These are phyloP conservation scores for Pseudopediastrum boryanum DNA, from an alignment of 139 green algal genomes.

Conservation along the genomic window DNA sequence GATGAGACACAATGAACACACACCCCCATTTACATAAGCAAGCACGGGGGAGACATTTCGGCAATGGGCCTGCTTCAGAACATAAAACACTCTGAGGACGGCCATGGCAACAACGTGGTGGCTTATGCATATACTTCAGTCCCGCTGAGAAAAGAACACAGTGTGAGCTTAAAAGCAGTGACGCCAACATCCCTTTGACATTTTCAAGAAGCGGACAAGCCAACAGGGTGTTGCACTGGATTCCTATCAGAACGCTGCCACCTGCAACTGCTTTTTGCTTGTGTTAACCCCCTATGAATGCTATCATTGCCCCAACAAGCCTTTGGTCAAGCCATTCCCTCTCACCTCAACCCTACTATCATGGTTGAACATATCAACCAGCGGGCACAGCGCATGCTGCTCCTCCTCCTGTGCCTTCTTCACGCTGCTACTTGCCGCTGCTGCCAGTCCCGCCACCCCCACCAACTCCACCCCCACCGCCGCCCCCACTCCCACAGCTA, in stretches of 20 bases:
- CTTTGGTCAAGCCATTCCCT: too few species aligned
- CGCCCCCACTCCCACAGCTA: not conserved
- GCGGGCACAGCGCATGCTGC: slow-evolving; percentile 25
- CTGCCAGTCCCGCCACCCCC: slow-evolving; percentile 1
- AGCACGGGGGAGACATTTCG: too few species aligned
- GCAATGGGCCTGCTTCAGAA: too few species aligned
- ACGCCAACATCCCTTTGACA: too few species aligned
- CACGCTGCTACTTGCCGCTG: not conserved
- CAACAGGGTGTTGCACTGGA: not conserved
- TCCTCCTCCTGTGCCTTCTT: slow-evolving; percentile 24
- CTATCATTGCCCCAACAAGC: not conserved
- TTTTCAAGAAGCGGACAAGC: too few species aligned
- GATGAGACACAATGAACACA: too few species aligned
- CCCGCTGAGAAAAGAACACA: too few species aligned
- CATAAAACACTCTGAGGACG: too few species aligned
- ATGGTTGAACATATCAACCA: slow-evolving; percentile 37
- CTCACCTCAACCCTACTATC: slow-evolving; percentile 2
- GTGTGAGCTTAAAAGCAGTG: too few species aligned
- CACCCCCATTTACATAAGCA: too few species aligned
- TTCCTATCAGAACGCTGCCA: not conserved
- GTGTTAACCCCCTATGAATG: not conserved
- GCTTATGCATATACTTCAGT: too few species aligned
- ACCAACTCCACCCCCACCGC: not conserved
- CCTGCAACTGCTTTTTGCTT: not conserved
- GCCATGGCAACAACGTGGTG: too few species aligned